Base-by-base conservation (phyloP, 306 rosid species). In the Alnus rubra region DNA sequence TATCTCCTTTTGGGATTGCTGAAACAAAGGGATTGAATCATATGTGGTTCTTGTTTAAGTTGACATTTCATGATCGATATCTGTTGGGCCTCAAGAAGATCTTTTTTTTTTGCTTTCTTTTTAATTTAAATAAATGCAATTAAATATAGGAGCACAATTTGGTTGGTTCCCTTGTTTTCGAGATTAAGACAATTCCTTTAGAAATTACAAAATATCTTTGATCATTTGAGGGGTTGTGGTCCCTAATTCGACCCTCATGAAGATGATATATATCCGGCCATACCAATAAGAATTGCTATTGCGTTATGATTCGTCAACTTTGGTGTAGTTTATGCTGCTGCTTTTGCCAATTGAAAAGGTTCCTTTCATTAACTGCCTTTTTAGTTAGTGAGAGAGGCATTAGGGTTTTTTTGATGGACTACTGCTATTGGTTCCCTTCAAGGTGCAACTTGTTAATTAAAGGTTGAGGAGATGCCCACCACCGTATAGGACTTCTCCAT, bases 191-290 rank as follows among this genome's bases (percentile, higher is more conserved):
- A 76, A 58, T 51, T 79, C 75, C 65, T 47, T 31, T 7, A 39
- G 79, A 67, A 59, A 77, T 51, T 50, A 72, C 35, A 78, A 83
- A 82, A 87, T 76, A 87, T 76, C 64, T 48, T 64, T 64, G 79
- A 77, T 76, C 70, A 60, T 73, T 81, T 56, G n/a, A 73, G 49
- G 81, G 69, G 60, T 81, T 76, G 88, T 90, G 94, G 94, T 92
- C 92, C 96, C 84, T 80, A 60, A 83, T 74, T 59, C 78, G 71
- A 42, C 67, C 79, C 82, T 77, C 76, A 80, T 48, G 76, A 84
- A 81, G 87, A 85, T 68, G 79, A 84, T 65, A 33, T 33, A 42
- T 42, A 74, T 77, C 60, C n/a, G n/a, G n/a, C 62, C 72, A 68
- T 77, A 70, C 79, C 89, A 85, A 75, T 79, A 50, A 79, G 81